Evolutionary conservation across 2,329 filamentous ascomycete species (phyloP).

Genomic region (Chaetothyriales sp.): DNA sequence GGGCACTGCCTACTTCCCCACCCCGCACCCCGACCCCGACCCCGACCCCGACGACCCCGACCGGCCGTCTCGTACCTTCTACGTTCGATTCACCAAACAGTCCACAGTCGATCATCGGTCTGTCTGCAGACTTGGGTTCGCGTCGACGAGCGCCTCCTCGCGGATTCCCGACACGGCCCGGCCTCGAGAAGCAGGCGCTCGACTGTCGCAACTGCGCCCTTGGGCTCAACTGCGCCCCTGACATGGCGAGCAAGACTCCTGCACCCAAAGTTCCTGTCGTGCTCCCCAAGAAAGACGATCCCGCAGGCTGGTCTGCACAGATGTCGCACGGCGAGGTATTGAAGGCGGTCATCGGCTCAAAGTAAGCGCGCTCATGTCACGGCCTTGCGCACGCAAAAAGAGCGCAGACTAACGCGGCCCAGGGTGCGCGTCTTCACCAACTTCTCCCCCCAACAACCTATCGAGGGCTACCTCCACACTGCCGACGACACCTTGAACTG

Average conservation of each 20-base stretch:
- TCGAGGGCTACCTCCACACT: slow-evolving; percentile 51
- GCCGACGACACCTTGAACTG: slow-evolving; percentile 30
- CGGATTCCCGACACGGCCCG: neutral
- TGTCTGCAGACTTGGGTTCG: neutral
- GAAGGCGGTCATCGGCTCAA: slow-evolving; percentile 47
- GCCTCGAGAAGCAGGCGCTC: neutral
- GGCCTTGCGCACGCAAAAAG: neutral
- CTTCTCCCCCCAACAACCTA: slow-evolving; percentile 34
- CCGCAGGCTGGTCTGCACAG: slow-evolving; percentile 30
- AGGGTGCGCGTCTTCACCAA: slow-evolving; percentile 47
- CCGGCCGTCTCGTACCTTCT: neutral
- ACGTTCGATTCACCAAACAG: neutral
- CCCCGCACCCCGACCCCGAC: neutral
- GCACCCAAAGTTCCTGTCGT: slow-evolving; percentile 36
- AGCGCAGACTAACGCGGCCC: slow-evolving; percentile 3
- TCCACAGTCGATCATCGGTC: neutral
- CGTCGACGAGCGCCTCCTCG: neutral
- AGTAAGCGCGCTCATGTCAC: slow-evolving; percentile 31
- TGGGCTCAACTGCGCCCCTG: neutral
- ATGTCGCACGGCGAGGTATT: slow-evolving; percentile 41
- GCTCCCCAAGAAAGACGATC: slow-evolving; percentile 33
- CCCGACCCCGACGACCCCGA: neutral
- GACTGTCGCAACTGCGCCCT: neutral
- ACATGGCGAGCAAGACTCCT: neutral
- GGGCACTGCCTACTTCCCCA: neutral